Base-by-base conservation (phyloP, 148 eudicot genomes). In the Rhododendron henanense region DNA sequence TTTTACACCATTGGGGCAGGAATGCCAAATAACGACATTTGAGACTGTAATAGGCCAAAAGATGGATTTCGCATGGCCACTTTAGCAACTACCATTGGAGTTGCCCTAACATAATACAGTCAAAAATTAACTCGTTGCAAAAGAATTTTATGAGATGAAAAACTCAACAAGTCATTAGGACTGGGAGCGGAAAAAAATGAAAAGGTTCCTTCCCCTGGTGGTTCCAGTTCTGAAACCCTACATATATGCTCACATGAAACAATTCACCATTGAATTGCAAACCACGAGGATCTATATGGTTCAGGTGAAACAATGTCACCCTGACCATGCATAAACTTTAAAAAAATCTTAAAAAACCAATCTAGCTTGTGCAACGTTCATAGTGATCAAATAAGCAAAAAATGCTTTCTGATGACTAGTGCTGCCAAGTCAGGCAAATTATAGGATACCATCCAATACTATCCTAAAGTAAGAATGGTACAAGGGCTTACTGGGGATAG, bases 401-500 rank as follows among this genome's bases (percentile, higher is more conserved):
- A 39, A n/a, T 39, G 53, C n/a, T 33, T 86, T 71, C 57, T 51
- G 55, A 63, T 78, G 16, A 61, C 53, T 78, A 51, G 67, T 63
- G 81, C 84, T 44, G 28, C 53, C 44, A 80, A 28, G 79, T 33
- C 15, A 28, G 83, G 65, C 45, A 80, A 79, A 48, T 79, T 19
- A 35, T 23, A 47, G 11, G 19, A 14, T n/a, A 79, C 80, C 87
- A 84, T 65, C 80, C 80, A 16, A 48, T 39, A 53, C 53, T 8
- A 0, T 71, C 85, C 81, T 50, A 67, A 19, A 81, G 76, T 13
- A 80, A 71, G 37, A 45, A 82, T 14, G 21, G 78, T 35, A 28
- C 25, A 45, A 82, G 81, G 79, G 48, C 16, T 82, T 83, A 91
- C 85, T 89, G 84, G 81, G 90, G 88, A 83, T 89, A 55, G 84